Percentiles rank a stretch among this genome's conserved stretches.
Conservation (phyloP, 2,329 filamentous ascomycete genomes). For the Tolypocladium cylindrosporum region DNA sequence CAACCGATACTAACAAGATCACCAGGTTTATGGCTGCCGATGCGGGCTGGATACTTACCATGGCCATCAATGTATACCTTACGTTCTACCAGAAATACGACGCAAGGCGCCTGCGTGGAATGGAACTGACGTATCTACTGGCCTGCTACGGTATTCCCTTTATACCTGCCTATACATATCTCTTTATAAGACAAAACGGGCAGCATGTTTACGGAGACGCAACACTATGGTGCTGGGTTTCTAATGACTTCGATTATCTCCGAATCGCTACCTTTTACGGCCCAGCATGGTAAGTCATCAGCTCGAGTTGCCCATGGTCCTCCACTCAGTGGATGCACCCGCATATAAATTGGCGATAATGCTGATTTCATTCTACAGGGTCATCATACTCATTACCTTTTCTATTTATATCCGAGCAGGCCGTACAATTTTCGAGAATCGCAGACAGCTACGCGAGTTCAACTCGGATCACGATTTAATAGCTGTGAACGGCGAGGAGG, state of each 20-base stretch:
- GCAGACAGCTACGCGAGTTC: conserved; percentile 39
- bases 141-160: conserved; percentile 61
- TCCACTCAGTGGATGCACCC: no score
- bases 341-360: background rate
- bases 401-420: conserved; percentile 37
- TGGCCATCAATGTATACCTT: conserved; percentile 70
- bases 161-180: conserved; percentile 50
- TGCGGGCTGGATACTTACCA: conserved; percentile 62
- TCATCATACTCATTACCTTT: conserved; percentile 8
- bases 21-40: conserved; percentile 65
- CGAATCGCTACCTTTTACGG: conserved; percentile 63
- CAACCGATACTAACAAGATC: background rate
- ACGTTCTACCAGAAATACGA: conserved; percentile 65
- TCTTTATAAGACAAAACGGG: conserved; percentile 47
- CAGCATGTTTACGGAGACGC: conserved; percentile 57
- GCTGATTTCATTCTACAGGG: conserved; percentile 1
- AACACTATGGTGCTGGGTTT: conserved; percentile 68
- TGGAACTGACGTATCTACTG: conserved; percentile 58
- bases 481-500: background rate
- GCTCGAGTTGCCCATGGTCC: background rate
- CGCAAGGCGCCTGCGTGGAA: conserved; percentile 44
- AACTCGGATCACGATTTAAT: background rate
- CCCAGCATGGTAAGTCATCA: conserved; percentile 37
- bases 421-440: conserved; percentile 50
- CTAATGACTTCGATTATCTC: conserved; percentile 50